Evolutionary conservation across 768 basidiomycete genomes (phyloP), one percentile per base, ranked within the genome.

Genomic region (Mycena filopes): DNA sequence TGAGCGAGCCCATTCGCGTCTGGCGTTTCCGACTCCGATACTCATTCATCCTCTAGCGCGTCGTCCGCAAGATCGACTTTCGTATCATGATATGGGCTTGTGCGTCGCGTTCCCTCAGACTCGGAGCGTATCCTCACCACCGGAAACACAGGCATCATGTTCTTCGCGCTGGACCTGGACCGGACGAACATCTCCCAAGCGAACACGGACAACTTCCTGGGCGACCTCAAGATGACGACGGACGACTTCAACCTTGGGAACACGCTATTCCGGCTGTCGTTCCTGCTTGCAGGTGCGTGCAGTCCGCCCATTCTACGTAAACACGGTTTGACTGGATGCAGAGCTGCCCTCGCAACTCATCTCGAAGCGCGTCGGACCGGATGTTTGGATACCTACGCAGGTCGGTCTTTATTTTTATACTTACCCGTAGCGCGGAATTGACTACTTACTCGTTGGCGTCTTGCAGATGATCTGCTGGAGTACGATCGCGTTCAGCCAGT

Each of bases 291-390:
- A 58, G 83, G 81, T 81, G n/a, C n/a, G n/a, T n/a, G n/a, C n/a
- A 23, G 29, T 18, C 18, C n/a, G 45, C 63, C 40, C 42, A 48
- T 20, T 42, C 57, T 18, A 23, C 50, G 16, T 26, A 15, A 20
- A 31, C 2, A 26, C 20, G 5, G 4, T 29, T 9, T 60, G 21
- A 40, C 6, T 16, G 9, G 36, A 8, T n/a, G 23, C 45, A 75
- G 89, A 91, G 72, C 77, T 91, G 20, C 89, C 89, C 20, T 90
- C 89, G 0, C 89, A 91, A 71, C 77, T 90, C 21, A 73, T 92
- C 31, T 89, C 87, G 40, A 91, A 92, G 72, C 82, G 87, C 6
- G 76, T 91, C 23, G 89, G 89, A 0, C 88, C 89, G 0, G 89
- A 91, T 75, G 77, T 86, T 12, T 91, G 88, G 88, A 82, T 90